Evolutionary conservation across 2,329 filamentous ascomycete genomes (phyloP), one percentile per base, ranked within the genome.

Genomic region (Botrytis squamosa): DNA sequence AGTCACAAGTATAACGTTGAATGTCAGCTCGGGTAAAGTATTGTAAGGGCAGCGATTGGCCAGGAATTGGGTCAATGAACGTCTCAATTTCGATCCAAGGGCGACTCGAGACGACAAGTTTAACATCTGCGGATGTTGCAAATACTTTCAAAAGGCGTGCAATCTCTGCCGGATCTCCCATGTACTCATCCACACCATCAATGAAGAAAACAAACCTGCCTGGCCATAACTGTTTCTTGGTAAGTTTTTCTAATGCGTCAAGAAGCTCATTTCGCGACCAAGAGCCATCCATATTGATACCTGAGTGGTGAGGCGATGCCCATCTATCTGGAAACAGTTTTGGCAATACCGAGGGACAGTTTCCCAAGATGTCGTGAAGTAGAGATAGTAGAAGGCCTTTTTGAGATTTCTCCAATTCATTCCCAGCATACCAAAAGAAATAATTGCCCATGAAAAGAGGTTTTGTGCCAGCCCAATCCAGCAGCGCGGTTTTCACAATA

Each of bases 401-500:
- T 55, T 75, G 38, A 5, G 73, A 73, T 42, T 67, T 76, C 62
- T 77, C 74, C 20, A 74, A 42, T 36, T 20, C 22, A 1, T 81
- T 82, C 8, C 83, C 83, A 38, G 81, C 81, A 7, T 80, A 84
- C 84, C 85, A 86, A 71, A 86, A 85, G 75, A 85, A 86, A 76
- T 83, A 86, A 0, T 80, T 82, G 0, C 84, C 83, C 0, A 80
- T 16, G 0, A 8, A 38, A 63, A 44, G 57, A 49, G 68, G 42
- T 7, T 82, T 6, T 78, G 64, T 29, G 74, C n/a, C 9, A 59
- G 59, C 9, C 46, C 76, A 0, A 80, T 75, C 82, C 82, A 67
- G 81, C 22, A 75, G 73, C 4, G 81, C 76, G 22, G n/a, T 38
- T 44, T 25, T 57, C 4, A 62, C 75, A 25, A n/a, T 64, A 7